Base-by-base conservation (phyloP, 495 filamentous ascomycete species). In the Xylaria flabelliformis region DNA sequence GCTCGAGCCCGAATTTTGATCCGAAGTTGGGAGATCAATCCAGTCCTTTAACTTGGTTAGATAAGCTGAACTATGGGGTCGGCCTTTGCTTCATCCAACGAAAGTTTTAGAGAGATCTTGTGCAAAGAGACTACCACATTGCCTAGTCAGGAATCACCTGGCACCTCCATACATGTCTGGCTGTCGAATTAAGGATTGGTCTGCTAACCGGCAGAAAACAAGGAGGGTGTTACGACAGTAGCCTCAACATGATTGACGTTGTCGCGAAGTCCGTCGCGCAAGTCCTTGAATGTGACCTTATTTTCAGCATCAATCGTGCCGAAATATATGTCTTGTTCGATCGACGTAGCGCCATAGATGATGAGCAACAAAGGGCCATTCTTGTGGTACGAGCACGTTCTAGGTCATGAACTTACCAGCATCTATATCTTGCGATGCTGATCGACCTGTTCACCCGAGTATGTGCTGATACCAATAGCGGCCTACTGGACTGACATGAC, bases 261-360 rank as follows among this genome's bases (percentile, higher is more conserved):
- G 8, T 74, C 64, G 3, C 73, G 75, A 24, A 80, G 73, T 8
- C 74, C 34, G 2, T 78, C 46, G 9, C 80, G 80, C 0, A 77
- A 75, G 21, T 70, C 21, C 0, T 63, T 55, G 34, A 72, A 74
- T 1, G 70, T 80, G 24, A 80, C 74, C 2, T 67, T 36, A 9
- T 70, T 5, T 10, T 32, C 10, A 4, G 21, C 7, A 41, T 67
- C 64, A n/a, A 58, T 63, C 12, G 76, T 42, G 2, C 73, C 73
- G 26, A 82, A 77, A 66, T 78, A 81, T 42, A 84, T 74, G 24
- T 82, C 79, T 21, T 80, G 79, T 64, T 84, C 80, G 0, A 78
- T 53, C 9, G 80, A 79, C 4, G 79, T 76, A 0, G 76, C 76
- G 8, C 77, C 76, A 59, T 80, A 83, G 50, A 81, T 44, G 59